Evolutionary conservation across 768 basidiomycete genomes (phyloP), one percentile per base, ranked within the genome.

Genomic region (Termitomyces sp.): DNA sequence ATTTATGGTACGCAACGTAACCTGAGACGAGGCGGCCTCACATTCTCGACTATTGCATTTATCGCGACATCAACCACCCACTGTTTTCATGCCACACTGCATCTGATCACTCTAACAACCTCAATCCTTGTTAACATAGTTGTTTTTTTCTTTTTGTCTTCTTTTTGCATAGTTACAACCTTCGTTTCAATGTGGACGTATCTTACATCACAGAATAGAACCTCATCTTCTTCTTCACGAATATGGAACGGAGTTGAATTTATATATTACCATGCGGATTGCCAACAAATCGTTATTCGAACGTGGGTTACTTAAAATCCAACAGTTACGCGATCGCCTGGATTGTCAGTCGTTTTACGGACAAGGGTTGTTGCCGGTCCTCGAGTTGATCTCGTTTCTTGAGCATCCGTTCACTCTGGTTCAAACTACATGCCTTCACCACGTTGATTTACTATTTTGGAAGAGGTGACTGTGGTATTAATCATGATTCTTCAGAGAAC

Each of bases 161-260:
- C 15, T 63, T 66, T 56, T 68, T 68, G 70, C 70, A 71, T 70
- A 67, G 58, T 64, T 60, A 65, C 60, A 58, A 49, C 47, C 24
- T 26, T 19, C 37, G 30, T 56, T 32, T 54, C 61, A 64, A 53
- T 50, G 53, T 55, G 64, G 61, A 62, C 61, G 57, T 59, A 62
- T 45, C 52, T 60, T 60, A 62, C 57, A 61, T 57, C 60, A 57
- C 58, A 62, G 56, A 64, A 61, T 66, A 64, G 62, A 64, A 7
- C 24, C n/a, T 34, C 37, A 49, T 49, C 35, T 10, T 14, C 15
- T n/a, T n/a, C 7, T 54, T 54, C 11, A 17, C 24, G 9, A 24
- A 44, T 17, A 24, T 10, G 30, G 30, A 53, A 42, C 32, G 15
- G 12, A 22, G 9, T 48, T 9, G 35, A 17, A 17, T 15, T n/a